These are phyloP conservation scores for Ministeria vibrans DNA, from an alignment of 78 protist genomes.

Conservation along the genomic window DNA sequence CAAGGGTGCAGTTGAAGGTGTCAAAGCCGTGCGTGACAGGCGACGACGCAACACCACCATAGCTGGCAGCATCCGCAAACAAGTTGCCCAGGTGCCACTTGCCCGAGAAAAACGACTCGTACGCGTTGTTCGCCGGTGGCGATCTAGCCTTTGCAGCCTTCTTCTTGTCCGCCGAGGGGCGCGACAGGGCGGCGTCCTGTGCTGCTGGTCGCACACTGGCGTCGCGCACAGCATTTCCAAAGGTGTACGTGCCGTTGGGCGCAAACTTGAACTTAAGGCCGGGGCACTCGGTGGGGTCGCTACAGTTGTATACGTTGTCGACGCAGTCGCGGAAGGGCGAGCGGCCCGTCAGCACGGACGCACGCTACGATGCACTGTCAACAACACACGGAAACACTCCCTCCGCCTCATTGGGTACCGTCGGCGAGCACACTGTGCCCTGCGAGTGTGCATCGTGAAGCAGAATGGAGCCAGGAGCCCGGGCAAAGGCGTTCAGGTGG, in stretches of 20 bases:
- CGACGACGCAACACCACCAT: not conserved
- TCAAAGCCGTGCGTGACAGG: slow-evolving; percentile 9
- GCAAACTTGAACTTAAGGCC: not conserved
- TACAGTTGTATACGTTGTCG: not conserved
- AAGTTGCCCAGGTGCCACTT: not conserved
- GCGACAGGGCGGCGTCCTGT: not conserved
- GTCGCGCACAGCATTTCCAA: not conserved
- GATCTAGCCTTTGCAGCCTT: not conserved
- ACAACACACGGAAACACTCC: not conserved
- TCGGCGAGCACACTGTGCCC: not conserved
- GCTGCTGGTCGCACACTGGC: too few relatives aligned
- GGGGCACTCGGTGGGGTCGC: not conserved
- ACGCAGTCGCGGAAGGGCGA: not conserved
- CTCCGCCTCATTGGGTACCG: not conserved
- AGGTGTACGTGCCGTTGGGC: not conserved
- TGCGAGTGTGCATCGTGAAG: not conserved
- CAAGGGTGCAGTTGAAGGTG: not conserved
- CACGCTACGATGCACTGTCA: not conserved
- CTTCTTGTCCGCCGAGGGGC: not conserved
- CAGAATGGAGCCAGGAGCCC: not conserved
- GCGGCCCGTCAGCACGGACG: not conserved
- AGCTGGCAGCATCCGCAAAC: not conserved
- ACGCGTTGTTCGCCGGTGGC: not conserved
- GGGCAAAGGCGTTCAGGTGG: not conserved
- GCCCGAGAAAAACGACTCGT: not conserved